These are phyloP conservation scores for Malassezia globosa DNA, from an alignment of 1,284 basidiomycete species.

Conservation along the genomic window DNA sequence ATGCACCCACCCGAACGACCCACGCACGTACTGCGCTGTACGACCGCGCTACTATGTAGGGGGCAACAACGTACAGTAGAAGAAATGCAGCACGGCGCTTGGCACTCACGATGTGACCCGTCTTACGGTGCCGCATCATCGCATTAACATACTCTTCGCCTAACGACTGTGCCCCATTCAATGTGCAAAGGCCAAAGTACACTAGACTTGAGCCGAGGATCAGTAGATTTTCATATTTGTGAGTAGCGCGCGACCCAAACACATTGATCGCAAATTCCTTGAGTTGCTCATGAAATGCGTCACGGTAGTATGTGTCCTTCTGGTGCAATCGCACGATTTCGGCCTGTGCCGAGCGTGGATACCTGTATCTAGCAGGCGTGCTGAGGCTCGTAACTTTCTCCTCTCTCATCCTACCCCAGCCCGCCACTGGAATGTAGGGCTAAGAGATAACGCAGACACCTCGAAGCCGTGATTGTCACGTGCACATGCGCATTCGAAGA, in stretches of 20 bases:
- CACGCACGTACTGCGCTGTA: constrained; percentile 23
- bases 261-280: constrained; percentile 37
- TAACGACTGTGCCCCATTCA: constrained; percentile 46
- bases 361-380: constrained; percentile 22
- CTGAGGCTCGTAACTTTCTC: too few relatives aligned
- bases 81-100: constrained; percentile 36
- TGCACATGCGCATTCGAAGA: too few relatives aligned
- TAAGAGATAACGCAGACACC: too few relatives aligned
- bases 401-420: too few relatives aligned
- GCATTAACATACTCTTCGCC: constrained; percentile 49
- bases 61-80: constrained; percentile 35
- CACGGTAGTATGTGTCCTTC: constrained; percentile 46
- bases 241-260: constrained; percentile 43
- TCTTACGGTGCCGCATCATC: constrained; percentile 36
- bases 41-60: constrained; percentile 28
- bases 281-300: constrained; percentile 33
- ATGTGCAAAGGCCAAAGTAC: constrained; percentile 44
- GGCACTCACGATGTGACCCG: constrained; percentile 28
- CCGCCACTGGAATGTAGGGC: too few relatives aligned
- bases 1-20: constrained; percentile 2
- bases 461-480: too few relatives aligned
- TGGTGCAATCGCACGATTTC: constrained; percentile 48
- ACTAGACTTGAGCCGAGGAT: constrained; percentile 31
- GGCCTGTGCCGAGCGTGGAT: constrained; percentile 44
- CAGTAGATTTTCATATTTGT: constrained; percentile 32